These are phyloP conservation scores for Botrytis paeoniae DNA, from an alignment of 2,329 filamentous ascomycete genomes.

Conservation along the genomic window DNA sequence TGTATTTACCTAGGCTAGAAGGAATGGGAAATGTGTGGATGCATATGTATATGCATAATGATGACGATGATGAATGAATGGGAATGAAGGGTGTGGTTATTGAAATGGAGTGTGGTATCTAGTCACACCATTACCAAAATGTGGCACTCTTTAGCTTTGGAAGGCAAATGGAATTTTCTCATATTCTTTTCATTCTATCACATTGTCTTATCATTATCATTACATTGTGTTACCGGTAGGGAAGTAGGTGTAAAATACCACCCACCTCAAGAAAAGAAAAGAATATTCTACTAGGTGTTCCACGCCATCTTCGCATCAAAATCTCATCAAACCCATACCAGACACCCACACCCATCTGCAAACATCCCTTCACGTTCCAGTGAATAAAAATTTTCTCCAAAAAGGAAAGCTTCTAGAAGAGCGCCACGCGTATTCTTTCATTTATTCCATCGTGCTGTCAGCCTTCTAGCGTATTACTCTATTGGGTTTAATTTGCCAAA, in stretches of 20 bases:
- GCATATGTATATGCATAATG: background rate
- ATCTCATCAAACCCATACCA: background rate
- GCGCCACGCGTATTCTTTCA: background rate
- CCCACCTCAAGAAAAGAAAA: background rate
- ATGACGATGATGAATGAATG: background rate
- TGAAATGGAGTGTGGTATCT: background rate
- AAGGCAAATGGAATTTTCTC: background rate
- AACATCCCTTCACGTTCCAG: background rate
- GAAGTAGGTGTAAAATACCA: background rate
- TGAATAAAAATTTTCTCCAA: background rate
- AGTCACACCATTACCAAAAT: background rate
- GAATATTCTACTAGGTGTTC: background rate
- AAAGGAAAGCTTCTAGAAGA: constrained; percentile 2
- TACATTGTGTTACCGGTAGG: background rate
- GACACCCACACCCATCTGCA: background rate
- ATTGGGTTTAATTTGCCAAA: background rate
- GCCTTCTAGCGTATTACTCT: background rate
- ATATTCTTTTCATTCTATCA: background rate
- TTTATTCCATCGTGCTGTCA: background rate
- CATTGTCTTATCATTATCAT: background rate
- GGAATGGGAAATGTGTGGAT: background rate
- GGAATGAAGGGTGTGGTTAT: background rate
- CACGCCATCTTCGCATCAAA: background rate
- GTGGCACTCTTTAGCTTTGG: background rate
- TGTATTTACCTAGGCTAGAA: no score